Evolutionary conservation across 805 yeast species (phyloP).

Genomic region (Candida sonorensis): DNA sequence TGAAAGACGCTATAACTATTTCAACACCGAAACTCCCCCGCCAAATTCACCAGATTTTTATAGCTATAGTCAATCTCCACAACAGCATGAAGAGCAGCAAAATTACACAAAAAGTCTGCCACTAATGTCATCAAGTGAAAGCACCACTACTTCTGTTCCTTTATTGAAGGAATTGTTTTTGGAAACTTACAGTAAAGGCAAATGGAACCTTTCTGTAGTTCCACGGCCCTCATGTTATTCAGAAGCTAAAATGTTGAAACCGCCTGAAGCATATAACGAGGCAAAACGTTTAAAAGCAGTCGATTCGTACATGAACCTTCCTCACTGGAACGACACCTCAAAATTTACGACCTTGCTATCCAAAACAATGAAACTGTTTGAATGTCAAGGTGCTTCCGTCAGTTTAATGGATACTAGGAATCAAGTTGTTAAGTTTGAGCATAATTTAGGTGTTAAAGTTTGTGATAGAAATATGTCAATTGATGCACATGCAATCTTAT

Average conservation of each 20-base stretch:
- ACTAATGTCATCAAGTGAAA: constrained; percentile 11
- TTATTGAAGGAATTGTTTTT: constrained; percentile 46
- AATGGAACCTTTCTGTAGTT: constrained; percentile 48
- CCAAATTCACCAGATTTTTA: no score
- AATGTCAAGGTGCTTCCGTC: constrained; percentile 47
- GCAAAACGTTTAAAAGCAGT: constrained; percentile 37
- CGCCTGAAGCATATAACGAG: constrained; percentile 57
- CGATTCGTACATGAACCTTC: constrained; percentile 29
- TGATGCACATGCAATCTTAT: constrained; percentile 64
- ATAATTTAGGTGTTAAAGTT: constrained; percentile 39
- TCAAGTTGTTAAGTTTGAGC: constrained; percentile 44
- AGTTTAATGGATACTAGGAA: constrained; percentile 46
- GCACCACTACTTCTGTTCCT: constrained; percentile 24
- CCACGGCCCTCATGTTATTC: constrained; percentile 50
- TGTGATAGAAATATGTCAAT: constrained; percentile 51
- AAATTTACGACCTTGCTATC: constrained; percentile 33
- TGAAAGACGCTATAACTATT: no score
- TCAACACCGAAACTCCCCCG: no score
- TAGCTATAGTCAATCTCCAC: no score
- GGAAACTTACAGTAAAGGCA: constrained; percentile 50
- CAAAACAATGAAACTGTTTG: constrained; percentile 34
- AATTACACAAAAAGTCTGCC: neutral
- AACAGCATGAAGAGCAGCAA: neutral
- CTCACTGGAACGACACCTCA: constrained; percentile 43
- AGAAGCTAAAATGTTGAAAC: constrained; percentile 40